phyloP scores from a whole-genome alignment of 2,329 filamentous ascomycete genomes.

The Botrytis pseudocinerea region DNA sequence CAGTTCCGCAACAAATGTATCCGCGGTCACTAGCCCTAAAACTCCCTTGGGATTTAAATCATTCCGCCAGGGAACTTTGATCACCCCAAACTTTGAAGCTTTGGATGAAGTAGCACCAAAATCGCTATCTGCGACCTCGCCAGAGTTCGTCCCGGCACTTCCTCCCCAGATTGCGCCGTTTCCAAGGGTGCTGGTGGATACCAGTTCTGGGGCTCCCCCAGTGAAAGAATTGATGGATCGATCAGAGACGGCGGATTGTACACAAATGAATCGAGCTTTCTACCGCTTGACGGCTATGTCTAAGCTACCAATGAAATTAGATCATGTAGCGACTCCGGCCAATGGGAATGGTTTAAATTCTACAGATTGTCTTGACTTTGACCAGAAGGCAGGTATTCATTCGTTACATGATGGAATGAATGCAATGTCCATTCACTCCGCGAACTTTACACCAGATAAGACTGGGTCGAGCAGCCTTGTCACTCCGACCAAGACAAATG shows the following conservation, averaged over 20 bases:
- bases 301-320: not conserved
- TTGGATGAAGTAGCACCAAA: not conserved
- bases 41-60: slow-evolving; percentile 17
- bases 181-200: not conserved
- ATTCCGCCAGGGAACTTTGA: slow-evolving; percentile 19
- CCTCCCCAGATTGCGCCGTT: not conserved
- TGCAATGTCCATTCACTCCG: not conserved
- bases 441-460: not conserved
- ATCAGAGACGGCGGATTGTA: not conserved
- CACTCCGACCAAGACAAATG: not conserved
- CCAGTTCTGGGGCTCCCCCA: not conserved
- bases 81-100: slow-evolving; percentile 17
- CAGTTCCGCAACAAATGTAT: not conserved
- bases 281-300: not conserved
- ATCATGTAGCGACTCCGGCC: not conserved
- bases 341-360: not conserved
- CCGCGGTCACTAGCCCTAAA: not conserved
- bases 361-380: not conserved
- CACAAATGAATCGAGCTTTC: not conserved
- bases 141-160: slow-evolving; percentile 19
- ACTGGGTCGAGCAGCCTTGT: not conserved
- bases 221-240: not conserved
- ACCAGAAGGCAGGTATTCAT: not conserved
- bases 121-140: slow-evolving; percentile 21
- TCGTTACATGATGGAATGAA: not conserved